A percentile compares a stretch with the other conserved stretches of the same genome.
phyloP scores from a whole-genome alignment of 176 grass and related monocot species.

The Raddia distichophylla region DNA sequence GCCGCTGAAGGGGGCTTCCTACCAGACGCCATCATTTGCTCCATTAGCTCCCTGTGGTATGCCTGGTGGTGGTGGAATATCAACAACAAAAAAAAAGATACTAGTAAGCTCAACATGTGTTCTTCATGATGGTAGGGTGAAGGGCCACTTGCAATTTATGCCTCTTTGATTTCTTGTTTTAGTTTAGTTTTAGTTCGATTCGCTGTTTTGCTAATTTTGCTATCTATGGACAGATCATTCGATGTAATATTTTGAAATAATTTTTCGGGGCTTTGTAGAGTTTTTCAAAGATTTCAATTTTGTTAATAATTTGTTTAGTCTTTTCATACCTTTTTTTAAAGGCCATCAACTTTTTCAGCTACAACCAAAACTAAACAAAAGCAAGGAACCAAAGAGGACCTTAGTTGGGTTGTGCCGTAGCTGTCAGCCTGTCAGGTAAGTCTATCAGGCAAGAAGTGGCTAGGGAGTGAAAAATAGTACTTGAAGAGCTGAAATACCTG shows the following conservation, averaged over 20 bases:
- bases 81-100: constrained; percentile 5
- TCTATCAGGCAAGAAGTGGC: background rate
- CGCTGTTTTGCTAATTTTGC: too few relatives aligned
- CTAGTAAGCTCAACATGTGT: background rate
- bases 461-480: background rate
- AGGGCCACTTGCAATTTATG: background rate
- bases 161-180: too few relatives aligned
- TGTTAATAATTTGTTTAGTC: too few relatives aligned
- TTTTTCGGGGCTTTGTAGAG: too few relatives aligned
- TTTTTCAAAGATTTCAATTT: too few relatives aligned
- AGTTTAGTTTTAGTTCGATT: too few relatives aligned
- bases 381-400: too few relatives aligned
- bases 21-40: constrained; percentile 62
- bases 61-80: constrained; percentile 63
- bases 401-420: constrained; percentile 1
- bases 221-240: too few relatives aligned
- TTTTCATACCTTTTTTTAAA: too few relatives aligned
- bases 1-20: constrained; percentile 34
- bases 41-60: constrained; percentile 89
- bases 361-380: too few relatives aligned
- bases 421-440: background rate
- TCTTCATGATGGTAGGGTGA: constrained; percentile 1
- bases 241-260: too few relatives aligned
- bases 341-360: too few relatives aligned
- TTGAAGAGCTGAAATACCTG: constrained; percentile 56